These are phyloP conservation scores for Exophiala mesophila DNA, from an alignment of 2,329 filamentous ascomycete species.

Conservation along the genomic window DNA sequence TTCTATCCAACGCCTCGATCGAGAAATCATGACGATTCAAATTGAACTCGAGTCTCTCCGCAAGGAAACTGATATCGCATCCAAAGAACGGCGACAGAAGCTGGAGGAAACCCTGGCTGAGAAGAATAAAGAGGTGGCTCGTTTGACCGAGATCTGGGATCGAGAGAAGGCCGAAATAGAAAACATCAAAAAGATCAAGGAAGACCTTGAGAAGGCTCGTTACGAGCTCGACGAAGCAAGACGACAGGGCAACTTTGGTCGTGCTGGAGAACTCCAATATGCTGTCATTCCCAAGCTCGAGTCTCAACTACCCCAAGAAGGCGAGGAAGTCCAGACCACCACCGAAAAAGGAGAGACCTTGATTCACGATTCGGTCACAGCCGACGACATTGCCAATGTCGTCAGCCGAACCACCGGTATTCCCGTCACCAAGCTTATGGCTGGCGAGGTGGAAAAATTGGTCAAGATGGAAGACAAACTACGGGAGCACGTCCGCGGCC, in stretches of 20 bases:
- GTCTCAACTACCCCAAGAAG: constrained; percentile 71
- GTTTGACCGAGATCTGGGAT: constrained; percentile 79
- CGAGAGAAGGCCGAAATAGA: constrained; percentile 83
- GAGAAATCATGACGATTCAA: constrained; percentile 94
- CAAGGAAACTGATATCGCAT: constrained; percentile 88
- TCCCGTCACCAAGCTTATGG: constrained; percentile 84
- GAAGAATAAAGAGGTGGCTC: constrained; percentile 71
- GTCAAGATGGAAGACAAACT: constrained; percentile 93
- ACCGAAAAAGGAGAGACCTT: constrained; percentile 52
- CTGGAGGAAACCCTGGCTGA: constrained; percentile 70
- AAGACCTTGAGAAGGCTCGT: constrained; percentile 78
- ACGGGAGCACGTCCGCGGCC: constrained; percentile 76
- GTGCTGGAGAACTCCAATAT: constrained; percentile 87
- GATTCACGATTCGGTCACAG: constrained; percentile 89
- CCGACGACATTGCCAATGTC: constrained; percentile 89
- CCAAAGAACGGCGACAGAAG: constrained; percentile 80
- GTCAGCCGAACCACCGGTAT: constrained; percentile 91
- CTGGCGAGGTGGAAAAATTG: constrained; percentile 88
- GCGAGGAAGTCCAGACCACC: constrained; percentile 36
- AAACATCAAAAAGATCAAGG: constrained; percentile 78
- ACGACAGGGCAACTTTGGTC: constrained; percentile 79
- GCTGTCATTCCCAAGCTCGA: constrained; percentile 79
- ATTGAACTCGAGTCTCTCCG: constrained; percentile 92
- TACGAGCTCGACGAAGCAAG: constrained; percentile 84
- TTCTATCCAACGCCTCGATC: constrained; percentile 84